phyloP scores from a whole-genome alignment of 106 monocot genomes.

The Iris macrosiphon region DNA sequence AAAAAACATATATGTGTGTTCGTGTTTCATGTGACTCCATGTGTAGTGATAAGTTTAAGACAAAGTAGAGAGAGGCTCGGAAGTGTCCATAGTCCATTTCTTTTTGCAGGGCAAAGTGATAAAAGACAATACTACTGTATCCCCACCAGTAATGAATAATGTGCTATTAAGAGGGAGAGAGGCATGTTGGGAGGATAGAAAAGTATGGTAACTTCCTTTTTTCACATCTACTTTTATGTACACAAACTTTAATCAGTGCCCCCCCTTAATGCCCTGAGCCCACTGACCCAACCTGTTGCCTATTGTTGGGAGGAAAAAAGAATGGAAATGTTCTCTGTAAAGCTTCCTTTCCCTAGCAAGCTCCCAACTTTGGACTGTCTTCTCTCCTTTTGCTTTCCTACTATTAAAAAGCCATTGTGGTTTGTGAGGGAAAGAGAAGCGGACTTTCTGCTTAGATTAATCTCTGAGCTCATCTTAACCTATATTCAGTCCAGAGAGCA shows the following conservation, averaged over 20 bases:
- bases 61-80: too few species aligned
- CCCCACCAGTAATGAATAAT: too few species aligned
- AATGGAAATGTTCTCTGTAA: conserved; percentile 58
- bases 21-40: too few species aligned
- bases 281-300: conserved; percentile 21
- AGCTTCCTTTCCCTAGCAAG: conserved; percentile 61
- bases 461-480: too few species aligned
- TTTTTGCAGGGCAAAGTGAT: too few species aligned
- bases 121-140: too few species aligned
- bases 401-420: conserved; percentile 11
- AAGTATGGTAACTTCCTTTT: conserved; percentile 2
- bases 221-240: conserved; percentile 23
- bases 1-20: too few species aligned
- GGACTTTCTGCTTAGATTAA: too few species aligned
- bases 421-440: neutral
- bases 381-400: conserved; percentile 25
- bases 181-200: conserved; percentile 5
- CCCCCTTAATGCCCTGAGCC: conserved; percentile 10
- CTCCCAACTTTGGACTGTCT: conserved; percentile 26
- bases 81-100: too few species aligned
- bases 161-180: neutral
- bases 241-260: conserved; percentile 23
- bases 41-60: too few species aligned
- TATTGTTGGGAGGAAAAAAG: conserved; percentile 24
- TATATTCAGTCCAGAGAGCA: too few species aligned